Conservation (phyloP, 108 stramenopile genomes). For the Skeletonema grethae region DNA sequence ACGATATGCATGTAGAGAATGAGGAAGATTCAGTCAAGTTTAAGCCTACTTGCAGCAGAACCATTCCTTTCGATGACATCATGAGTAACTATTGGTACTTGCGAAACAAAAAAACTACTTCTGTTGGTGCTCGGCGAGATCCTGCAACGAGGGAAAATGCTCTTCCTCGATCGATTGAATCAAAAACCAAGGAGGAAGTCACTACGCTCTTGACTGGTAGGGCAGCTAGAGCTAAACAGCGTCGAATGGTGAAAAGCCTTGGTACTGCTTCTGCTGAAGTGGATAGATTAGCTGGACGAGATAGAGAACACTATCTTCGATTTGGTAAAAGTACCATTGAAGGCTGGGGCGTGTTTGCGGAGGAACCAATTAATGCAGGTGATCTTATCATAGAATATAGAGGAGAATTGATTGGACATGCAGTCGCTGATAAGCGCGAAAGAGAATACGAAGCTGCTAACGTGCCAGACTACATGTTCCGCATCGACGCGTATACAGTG, state of each 20-base stretch:
- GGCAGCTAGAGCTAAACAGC: constrained; percentile 74
- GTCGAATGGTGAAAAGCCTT: constrained; percentile 67
- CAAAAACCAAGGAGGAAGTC: constrained; percentile 39
- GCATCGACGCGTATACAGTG: constrained; percentile 80
- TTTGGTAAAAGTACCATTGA: constrained; percentile 79
- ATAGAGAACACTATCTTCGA: constrained; percentile 61
- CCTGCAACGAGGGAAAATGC: constrained; percentile 26
- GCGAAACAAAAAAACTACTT: constrained; percentile 17
- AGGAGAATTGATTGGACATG: constrained; percentile 90
- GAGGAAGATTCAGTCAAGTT: constrained; percentile 16
- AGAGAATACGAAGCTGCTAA: constrained; percentile 85
- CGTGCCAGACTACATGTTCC: constrained; percentile 95
- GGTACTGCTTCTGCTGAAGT: constrained; percentile 39
- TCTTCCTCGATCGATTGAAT: constrained; percentile 15
- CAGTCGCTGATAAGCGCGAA: constrained; percentile 90
- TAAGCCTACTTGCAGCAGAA: constrained; percentile 43
- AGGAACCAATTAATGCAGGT: constrained; percentile 60
- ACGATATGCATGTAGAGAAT: constrained; percentile 17
- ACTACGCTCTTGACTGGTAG: constrained; percentile 49
- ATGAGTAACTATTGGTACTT: constrained; percentile 29
- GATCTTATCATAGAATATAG: constrained; percentile 93
- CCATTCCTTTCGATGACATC: constrained; percentile 30
- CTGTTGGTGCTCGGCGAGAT: constrained; percentile 4
- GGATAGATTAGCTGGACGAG: constrained; percentile 66
- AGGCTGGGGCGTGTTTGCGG: constrained; percentile 86